Base-by-base conservation (phyloP, 2,329 filamentous ascomycete species). In the Gliomastix tumulicola region DNA sequence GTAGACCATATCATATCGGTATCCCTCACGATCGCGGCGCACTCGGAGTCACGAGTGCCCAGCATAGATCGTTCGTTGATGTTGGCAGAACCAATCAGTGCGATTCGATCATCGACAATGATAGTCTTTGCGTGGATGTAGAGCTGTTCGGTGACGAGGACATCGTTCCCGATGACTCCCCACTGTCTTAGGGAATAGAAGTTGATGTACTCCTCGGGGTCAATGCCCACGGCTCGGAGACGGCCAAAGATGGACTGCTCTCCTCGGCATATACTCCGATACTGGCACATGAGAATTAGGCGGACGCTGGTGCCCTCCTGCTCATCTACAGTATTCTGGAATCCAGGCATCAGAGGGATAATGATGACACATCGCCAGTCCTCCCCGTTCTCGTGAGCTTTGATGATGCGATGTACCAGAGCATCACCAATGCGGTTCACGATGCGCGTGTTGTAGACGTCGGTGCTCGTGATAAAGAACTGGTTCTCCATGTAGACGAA, bases 401-500 rank as follows among this genome's bases (percentile, higher is more conserved):
- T 78, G 42, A 89, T 82, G 49, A 94, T 92, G 34, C 92, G 85
- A 50, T 95, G 85, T 8, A 97, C 90, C 21, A 98, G 69, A 4
- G 92, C 90, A 61, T 97, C 90, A 35, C 90, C 90, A 47, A 98
- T 96, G 46, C 82, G 80, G 59, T 98, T 98, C 56, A 88, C 76
- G 44, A 98, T 92, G 54, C 82, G 87, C 11, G 84, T 86, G 36
- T 84, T 85, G 49, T 95, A 80, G 6, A 89, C 88, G 51, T 92
- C 84, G 35, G 86, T 92, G 47, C 87, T 94, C 23, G 87, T 94
- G 57, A 98, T 85, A 66, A 94, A 98, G 63, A 97, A 98, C 54
- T 98, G 92, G 55, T 98, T 98, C 58, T 98, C 92, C 46, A 97
- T 95, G 60, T 98, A 97, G 35, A 97, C 87, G 51, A 96, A 95